These are phyloP conservation scores for Adansonia digitata DNA, from an alignment of 345 rosid genomes.

Conservation along the genomic window DNA sequence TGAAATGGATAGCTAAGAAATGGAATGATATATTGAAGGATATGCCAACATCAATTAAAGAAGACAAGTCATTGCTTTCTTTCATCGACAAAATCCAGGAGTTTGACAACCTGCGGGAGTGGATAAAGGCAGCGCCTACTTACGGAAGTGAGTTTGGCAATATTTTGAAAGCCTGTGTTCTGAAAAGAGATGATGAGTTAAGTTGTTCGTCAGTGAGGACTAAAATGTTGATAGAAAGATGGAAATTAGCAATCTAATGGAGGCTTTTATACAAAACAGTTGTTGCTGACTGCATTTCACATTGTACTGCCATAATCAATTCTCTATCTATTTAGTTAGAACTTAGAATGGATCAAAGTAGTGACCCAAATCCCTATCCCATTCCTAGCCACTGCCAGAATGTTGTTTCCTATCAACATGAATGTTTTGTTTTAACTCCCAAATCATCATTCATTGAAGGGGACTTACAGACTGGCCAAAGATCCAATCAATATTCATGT, in stretches of 20 bases:
- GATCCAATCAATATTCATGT: too few relatives aligned
- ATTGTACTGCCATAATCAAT: constrained; percentile 33
- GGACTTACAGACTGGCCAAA: too few relatives aligned
- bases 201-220: constrained; percentile 25
- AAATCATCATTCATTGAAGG: too few relatives aligned
- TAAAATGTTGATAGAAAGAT: constrained; percentile 36
- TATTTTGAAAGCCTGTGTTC: constrained; percentile 30
- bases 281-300: constrained; percentile 47
- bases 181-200: constrained; percentile 11
- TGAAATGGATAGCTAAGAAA: constrained; percentile 47
- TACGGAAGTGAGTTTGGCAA: constrained; percentile 29
- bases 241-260: constrained; percentile 77
- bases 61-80: constrained; percentile 42
- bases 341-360: too few relatives aligned
- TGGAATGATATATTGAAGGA: constrained; percentile 33
- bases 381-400: too few relatives aligned
- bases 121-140: constrained; percentile 12
- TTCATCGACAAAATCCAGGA: constrained; percentile 36
- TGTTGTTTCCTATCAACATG: too few relatives aligned
- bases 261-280: constrained; percentile 61
- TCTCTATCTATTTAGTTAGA: constrained; percentile 10
- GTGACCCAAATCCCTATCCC: too few relatives aligned
- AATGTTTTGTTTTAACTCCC: too few relatives aligned
- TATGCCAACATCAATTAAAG: constrained; percentile 56
- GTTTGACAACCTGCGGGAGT: constrained; percentile 9